These are phyloP conservation scores for Gossypium sturtianum DNA, from an alignment of 345 rosid genomes.

Conservation along the genomic window DNA sequence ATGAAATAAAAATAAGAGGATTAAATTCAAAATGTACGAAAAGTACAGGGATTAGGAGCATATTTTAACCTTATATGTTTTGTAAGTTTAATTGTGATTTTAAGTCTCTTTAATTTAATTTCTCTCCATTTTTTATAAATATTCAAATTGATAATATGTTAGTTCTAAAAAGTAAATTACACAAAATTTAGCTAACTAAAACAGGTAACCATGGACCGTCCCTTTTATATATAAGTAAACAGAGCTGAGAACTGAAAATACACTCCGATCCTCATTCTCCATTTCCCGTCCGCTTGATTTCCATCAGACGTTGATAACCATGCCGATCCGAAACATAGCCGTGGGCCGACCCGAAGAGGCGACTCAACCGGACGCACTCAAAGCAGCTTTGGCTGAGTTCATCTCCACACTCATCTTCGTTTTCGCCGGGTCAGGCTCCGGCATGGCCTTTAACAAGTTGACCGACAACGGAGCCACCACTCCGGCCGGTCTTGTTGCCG, in stretches of 20 bases:
- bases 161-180: too few species aligned
- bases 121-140: too few species aligned
- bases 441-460: conserved; percentile 85
- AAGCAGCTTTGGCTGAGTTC: conserved; percentile 86
- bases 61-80: too few species aligned
- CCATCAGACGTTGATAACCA: conserved; percentile 20
- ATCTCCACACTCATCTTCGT: conserved; percentile 75
- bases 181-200: too few species aligned
- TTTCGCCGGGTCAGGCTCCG: conserved; percentile 86
- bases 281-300: background rate
- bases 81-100: too few species aligned
- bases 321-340: conserved; percentile 92
- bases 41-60: too few species aligned
- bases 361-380: conserved; percentile 57
- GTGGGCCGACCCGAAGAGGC: conserved; percentile 66
- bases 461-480: conserved; percentile 62
- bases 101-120: too few species aligned
- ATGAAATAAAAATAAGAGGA: too few species aligned
- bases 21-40: too few species aligned
- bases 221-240: conserved; percentile 26
- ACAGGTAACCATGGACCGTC: conserved; percentile 7
- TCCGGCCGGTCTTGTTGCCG: conserved; percentile 72
- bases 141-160: too few species aligned
- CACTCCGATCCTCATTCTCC: background rate
- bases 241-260: conserved; percentile 12